These are phyloP conservation scores for Rheum nobile DNA, from an alignment of 148 eudicot species.

Conservation along the genomic window DNA sequence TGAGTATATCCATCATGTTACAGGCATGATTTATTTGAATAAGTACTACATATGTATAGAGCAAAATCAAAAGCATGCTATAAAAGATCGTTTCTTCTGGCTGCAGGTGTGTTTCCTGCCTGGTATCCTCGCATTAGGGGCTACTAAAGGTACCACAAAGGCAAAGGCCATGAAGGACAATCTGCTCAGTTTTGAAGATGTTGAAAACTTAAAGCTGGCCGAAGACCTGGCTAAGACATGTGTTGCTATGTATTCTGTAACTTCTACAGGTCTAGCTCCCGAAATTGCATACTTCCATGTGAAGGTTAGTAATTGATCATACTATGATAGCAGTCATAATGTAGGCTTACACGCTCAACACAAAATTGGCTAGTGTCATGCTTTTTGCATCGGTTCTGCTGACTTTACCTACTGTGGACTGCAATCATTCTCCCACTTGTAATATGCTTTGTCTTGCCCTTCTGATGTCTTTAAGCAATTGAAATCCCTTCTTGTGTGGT, in stretches of 20 bases:
- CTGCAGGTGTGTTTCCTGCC: slow-evolving; percentile 81
- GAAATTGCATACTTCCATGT: slow-evolving; percentile 76
- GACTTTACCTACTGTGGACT: neutral
- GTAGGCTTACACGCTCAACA: neutral
- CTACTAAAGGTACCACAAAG: slow-evolving; percentile 72
- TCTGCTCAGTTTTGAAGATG: slow-evolving; percentile 49
- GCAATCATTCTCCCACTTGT: neutral
- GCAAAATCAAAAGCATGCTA: neutral
- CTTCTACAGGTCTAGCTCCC: slow-evolving; percentile 85
- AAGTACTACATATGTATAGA: neutral
- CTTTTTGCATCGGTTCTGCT: neutral
- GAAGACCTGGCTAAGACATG: slow-evolving; percentile 84
- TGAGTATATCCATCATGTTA: neutral
- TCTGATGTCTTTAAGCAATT: slow-evolving; percentile 6
- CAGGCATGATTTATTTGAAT: neutral
- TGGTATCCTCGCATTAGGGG: slow-evolving; percentile 91
- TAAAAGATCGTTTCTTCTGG: neutral
- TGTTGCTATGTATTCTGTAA: slow-evolving; percentile 69
- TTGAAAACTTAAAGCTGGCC: slow-evolving; percentile 77
- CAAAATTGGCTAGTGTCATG: neutral
- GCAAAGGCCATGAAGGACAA: slow-evolving; percentile 59
- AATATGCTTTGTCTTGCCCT: neutral
- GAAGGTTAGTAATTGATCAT: slow-evolving; percentile 39
- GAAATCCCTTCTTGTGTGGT: slow-evolving; percentile 13
- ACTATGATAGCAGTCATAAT: neutral